Evolutionary conservation across 371 early-diverging fungal species (phyloP).

Genomic region (Rhizopus microsporus): DNA sequence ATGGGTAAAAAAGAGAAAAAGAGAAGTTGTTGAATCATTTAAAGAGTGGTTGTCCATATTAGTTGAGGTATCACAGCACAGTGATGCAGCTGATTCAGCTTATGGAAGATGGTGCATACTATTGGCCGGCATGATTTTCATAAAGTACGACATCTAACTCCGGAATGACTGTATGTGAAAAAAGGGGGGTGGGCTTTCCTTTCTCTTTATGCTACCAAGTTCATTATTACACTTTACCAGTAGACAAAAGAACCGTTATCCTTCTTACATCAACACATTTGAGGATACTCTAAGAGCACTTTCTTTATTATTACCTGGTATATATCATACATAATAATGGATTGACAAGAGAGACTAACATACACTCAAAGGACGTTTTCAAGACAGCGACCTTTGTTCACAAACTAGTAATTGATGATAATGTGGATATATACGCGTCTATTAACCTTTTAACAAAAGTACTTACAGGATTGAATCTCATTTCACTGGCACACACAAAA

Average conservation of each 20-base stretch:
- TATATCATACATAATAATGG: neutral
- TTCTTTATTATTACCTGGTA: conserved; percentile 30
- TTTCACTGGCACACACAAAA: conserved; percentile 25
- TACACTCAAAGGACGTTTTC: conserved; percentile 21
- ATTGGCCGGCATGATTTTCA: too few species aligned
- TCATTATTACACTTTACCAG: conserved; percentile 18
- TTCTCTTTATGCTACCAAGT: conserved; percentile 13
- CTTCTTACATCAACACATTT: conserved; percentile 16
- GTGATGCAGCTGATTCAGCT: too few species aligned
- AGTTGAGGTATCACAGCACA: too few species aligned
- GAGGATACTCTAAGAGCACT: conserved; percentile 23
- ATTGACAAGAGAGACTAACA: neutral
- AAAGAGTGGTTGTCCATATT: too few species aligned
- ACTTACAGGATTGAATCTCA: conserved; percentile 21
- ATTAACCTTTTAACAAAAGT: conserved; percentile 6
- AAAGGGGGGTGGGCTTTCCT: neutral
- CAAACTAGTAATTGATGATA: conserved; percentile 21
- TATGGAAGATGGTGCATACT: too few species aligned
- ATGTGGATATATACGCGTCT: neutral
- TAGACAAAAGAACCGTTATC: conserved; percentile 11
- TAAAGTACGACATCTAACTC: too few species aligned
- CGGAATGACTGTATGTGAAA: too few species aligned
- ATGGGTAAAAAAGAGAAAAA: too few species aligned
- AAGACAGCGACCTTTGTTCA: conserved; percentile 26
- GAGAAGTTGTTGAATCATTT: too few species aligned